Conservation (phyloP, 2,329 filamentous ascomycete genomes). For the Thelonectria blattea region DNA sequence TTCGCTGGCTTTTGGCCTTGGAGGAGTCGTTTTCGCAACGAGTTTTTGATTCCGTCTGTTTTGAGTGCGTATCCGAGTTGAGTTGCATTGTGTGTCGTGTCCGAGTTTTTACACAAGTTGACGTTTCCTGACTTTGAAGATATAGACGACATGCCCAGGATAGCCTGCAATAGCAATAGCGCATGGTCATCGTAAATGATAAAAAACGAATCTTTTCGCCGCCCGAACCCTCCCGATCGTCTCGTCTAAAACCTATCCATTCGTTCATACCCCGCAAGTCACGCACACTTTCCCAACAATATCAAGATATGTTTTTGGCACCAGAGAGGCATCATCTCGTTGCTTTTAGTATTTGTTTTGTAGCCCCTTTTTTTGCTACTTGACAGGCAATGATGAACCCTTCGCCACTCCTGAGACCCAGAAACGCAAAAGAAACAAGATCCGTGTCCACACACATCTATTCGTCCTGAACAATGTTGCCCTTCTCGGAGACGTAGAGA, state of each 20-base stretch:
- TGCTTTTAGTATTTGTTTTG: slow-evolving; percentile 49
- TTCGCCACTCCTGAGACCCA: slow-evolving; percentile 68
- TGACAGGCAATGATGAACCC: slow-evolving; percentile 68
- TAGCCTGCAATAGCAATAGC: slow-evolving; percentile 22
- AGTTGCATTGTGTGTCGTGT: background rate
- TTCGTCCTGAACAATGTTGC: slow-evolving; percentile 87
- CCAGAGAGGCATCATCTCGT: slow-evolving; percentile 44
- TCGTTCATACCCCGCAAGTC: slow-evolving; percentile 20
- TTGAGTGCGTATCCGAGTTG: slow-evolving; percentile 1
- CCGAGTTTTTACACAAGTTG: background rate
- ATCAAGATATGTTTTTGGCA: slow-evolving; percentile 29
- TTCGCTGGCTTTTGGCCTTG: slow-evolving; percentile 24
- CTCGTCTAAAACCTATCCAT: slow-evolving; percentile 5
- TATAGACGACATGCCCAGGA: slow-evolving; percentile 5
- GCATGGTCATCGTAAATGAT: slow-evolving; percentile 23
- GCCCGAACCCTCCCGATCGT: slow-evolving; percentile 16
- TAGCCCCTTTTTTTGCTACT: slow-evolving; percentile 57
- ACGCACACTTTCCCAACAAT: slow-evolving; percentile 18
- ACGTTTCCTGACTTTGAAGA: slow-evolving; percentile 12
- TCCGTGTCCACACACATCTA: slow-evolving; percentile 53
- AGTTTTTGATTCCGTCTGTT: slow-evolving; percentile 3
- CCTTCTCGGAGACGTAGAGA: slow-evolving; percentile 99
- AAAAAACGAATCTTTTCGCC: slow-evolving; percentile 26
- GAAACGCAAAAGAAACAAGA: slow-evolving; percentile 63
- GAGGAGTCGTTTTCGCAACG: slow-evolving; percentile 22